phyloP scores from a whole-genome alignment of 371 early-diverging fungal species.

The Syncephalis plumigaleata region DNA sequence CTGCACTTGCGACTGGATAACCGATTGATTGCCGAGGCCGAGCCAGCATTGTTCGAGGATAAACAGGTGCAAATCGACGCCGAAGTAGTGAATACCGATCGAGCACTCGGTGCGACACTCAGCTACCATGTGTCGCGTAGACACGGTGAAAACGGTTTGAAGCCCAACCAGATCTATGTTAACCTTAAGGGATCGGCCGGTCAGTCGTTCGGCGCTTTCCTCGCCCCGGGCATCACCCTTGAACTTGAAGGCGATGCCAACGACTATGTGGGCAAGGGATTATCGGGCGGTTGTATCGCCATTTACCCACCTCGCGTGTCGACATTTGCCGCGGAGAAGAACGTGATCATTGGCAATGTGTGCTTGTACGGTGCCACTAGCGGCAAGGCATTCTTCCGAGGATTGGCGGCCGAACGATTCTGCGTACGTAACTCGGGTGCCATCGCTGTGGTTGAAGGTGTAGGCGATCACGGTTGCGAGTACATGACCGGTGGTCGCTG shows the following conservation, averaged over 20 bases:
- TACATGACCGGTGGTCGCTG: slow-evolving; percentile 93
- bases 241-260: slow-evolving; percentile 94
- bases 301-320: slow-evolving; percentile 74
- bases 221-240: slow-evolving; percentile 77
- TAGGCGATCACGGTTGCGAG: slow-evolving; percentile 97
- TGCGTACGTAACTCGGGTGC: slow-evolving; percentile 96
- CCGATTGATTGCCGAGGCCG: slow-evolving; percentile 59
- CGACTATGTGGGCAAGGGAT: slow-evolving; percentile 96
- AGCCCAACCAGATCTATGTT: slow-evolving; percentile 69
- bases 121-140: slow-evolving; percentile 71
- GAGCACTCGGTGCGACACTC: slow-evolving; percentile 80
- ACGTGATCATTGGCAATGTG: slow-evolving; percentile 90
- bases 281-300: slow-evolving; percentile 79
- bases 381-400: slow-evolving; percentile 82
- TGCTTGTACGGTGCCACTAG: slow-evolving; percentile 93
- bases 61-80: slow-evolving; percentile 37
- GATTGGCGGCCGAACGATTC: slow-evolving; percentile 94
- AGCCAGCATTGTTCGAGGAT: slow-evolving; percentile 41
- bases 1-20: slow-evolving; percentile 72
- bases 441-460: slow-evolving; percentile 86
- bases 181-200: slow-evolving; percentile 87
- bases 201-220: slow-evolving; percentile 90
- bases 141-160: slow-evolving; percentile 71
- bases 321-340: slow-evolving; percentile 62
- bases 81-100: slow-evolving; percentile 83